Conservation (phyloP, 768 basidiomycete species). For the Trametes elegans region DNA sequence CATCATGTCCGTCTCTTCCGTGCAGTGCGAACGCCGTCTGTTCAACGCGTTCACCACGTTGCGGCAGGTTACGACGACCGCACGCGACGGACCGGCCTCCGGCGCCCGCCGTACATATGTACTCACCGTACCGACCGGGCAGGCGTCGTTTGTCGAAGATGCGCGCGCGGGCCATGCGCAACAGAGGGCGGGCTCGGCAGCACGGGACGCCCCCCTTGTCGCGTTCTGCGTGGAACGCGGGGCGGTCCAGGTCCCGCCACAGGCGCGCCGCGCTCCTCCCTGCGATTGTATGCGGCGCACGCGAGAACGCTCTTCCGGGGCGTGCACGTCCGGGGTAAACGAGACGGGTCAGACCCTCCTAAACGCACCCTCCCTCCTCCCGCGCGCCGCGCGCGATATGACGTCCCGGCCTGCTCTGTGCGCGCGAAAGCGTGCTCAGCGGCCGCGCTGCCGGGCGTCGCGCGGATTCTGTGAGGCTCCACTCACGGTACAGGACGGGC, state of each 20-base stretch:
- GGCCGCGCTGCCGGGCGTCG: neutral
- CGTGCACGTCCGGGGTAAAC: constrained; percentile 1
- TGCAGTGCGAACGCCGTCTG: no score
- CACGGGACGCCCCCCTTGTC: neutral
- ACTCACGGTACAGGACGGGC: neutral
- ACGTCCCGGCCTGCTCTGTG: neutral
- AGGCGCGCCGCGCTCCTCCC: neutral
- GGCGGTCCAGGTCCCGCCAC: constrained; percentile 4
- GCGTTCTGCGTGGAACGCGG: neutral
- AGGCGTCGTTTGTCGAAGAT: neutral
- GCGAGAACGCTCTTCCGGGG: constrained; percentile 1
- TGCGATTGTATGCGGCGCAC: neutral
- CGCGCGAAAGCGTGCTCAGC: neutral
- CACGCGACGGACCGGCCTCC: neutral
- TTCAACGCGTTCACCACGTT: no score
- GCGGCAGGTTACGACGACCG: no score
- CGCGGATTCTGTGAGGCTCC: neutral
- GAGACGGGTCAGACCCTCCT: no score
- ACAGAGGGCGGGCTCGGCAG: neutral
- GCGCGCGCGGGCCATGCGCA: neutral
- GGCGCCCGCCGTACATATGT: neutral
- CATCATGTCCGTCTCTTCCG: no score
- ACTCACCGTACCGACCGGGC: neutral
- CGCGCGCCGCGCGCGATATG: neutral
- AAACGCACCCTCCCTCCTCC: neutral